A percentile compares a stretch with the other conserved stretches of the same genome.
Conservation (phyloP, 2,329 filamentous ascomycete species). For the Cladosporium sp. region DNA sequence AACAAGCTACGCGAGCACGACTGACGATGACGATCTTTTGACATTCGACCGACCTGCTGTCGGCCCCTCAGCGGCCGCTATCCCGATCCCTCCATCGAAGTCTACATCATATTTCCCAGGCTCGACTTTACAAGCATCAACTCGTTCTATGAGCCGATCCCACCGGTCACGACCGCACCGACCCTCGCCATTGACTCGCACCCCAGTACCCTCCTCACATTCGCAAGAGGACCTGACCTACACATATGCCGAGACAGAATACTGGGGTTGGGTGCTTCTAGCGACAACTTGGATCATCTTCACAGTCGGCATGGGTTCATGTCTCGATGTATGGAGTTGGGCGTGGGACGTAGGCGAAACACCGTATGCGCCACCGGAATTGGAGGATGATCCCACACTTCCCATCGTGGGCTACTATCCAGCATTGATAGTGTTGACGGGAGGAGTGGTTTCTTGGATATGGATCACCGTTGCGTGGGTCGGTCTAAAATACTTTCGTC, state of each 20-base stretch:
- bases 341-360: conserved; percentile 98
- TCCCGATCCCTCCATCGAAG: not conserved
- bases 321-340: conserved; percentile 94
- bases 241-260: conserved; percentile 90
- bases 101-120: conserved; percentile 25
- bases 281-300: conserved; percentile 92
- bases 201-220: conserved; percentile 15
- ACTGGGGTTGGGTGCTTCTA: conserved; percentile 96
- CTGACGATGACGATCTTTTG: conserved; percentile 75
- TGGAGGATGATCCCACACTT: conserved; percentile 90
- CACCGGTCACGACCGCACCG: conserved; percentile 14
- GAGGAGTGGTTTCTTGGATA: conserved; percentile 92
- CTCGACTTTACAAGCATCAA: conserved; percentile 30
- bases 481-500: conserved; percentile 98
- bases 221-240: conserved; percentile 11
- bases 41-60: conserved; percentile 49
- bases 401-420: conserved; percentile 98
- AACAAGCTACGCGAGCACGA: conserved; percentile 64
- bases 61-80: not conserved
- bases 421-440: conserved; percentile 81
- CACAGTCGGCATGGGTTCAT: conserved; percentile 93
- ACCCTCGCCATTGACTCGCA: conserved; percentile 16
- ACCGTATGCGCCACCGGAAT: conserved; percentile 87
- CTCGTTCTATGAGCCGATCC: conserved; percentile 1
- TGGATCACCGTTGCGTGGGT: conserved; percentile 98